Conservation (phyloP, 208 protist genomes). For the Leishmania lainsoni region DNA sequence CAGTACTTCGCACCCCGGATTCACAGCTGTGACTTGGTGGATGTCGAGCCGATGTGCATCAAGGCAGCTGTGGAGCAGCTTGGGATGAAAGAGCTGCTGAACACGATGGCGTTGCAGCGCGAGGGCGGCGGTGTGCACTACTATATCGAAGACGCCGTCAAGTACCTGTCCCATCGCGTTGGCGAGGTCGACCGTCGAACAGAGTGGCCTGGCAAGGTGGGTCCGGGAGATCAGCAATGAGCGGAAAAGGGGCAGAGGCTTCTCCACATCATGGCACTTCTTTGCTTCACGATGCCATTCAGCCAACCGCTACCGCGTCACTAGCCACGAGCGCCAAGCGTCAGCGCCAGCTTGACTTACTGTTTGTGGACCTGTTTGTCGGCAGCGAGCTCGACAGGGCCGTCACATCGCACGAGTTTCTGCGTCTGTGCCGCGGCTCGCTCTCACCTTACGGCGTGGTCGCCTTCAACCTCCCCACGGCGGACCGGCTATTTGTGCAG, state of each 20-base stretch:
- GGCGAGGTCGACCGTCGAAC: slow-evolving; percentile 1
- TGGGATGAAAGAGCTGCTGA: slow-evolving; percentile 59
- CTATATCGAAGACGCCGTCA: slow-evolving; percentile 45
- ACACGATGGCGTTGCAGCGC: slow-evolving; percentile 18
- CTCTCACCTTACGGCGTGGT: slow-evolving; percentile 72
- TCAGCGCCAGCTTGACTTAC: slow-evolving; percentile 56
- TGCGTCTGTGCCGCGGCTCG: slow-evolving; percentile 47
- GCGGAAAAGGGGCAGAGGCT: neutral
- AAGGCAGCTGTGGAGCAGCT: slow-evolving; percentile 73
- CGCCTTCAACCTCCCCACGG: slow-evolving; percentile 78
- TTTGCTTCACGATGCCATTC: neutral
- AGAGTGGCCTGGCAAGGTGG: neutral
- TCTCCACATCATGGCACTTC: slow-evolving; percentile 14
- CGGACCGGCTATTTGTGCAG: slow-evolving; percentile 57
- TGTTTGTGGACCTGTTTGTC: slow-evolving; percentile 87
- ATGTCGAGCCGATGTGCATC: slow-evolving; percentile 79
- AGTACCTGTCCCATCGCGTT: slow-evolving; percentile 34
- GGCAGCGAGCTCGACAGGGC: slow-evolving; percentile 58
- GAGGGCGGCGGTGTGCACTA: slow-evolving; percentile 42
- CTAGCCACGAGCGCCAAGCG: slow-evolving; percentile 18
- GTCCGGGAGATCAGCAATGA: neutral
- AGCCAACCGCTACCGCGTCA: neutral
- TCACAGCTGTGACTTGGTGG: slow-evolving; percentile 70
- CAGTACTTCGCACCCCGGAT: slow-evolving; percentile 61
- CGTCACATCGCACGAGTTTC: slow-evolving; percentile 53